Evolutionary conservation across 2,329 filamentous ascomycete genomes (phyloP).

Genomic region (Diaporthe velutina): DNA sequence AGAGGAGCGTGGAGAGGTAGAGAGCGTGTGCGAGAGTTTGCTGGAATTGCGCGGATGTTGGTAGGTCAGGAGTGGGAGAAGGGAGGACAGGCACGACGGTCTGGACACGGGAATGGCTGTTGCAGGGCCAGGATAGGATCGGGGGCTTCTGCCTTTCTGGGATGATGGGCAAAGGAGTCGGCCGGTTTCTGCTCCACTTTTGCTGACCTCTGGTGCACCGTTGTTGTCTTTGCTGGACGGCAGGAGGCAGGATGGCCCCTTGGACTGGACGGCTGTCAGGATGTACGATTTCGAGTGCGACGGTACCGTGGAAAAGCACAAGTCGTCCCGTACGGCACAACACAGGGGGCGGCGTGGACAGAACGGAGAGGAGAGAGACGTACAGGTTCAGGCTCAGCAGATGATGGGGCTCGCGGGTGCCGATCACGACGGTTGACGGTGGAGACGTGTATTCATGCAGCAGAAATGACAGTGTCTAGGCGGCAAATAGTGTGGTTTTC

Average conservation of each 20-base stretch:
- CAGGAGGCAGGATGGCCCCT: constrained; percentile 28
- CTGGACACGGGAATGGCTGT: constrained; percentile 27
- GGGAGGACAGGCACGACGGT: constrained; percentile 21
- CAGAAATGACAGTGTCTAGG: constrained; percentile 33
- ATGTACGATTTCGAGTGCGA: neutral
- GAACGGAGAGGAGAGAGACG: neutral
- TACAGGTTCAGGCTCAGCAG: neutral
- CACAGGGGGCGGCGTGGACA: constrained; percentile 6
- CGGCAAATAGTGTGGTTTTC: constrained; percentile 28
- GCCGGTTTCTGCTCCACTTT: constrained; percentile 36
- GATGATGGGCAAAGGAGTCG: constrained; percentile 32
- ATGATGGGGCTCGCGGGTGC: constrained; percentile 21
- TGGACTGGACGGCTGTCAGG: constrained; percentile 15
- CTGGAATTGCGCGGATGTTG: neutral
- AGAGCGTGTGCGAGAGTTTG: constrained; percentile 25
- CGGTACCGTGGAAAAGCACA: constrained; percentile 7
- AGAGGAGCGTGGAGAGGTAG: constrained; percentile 14
- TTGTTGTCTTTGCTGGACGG: constrained; percentile 10
- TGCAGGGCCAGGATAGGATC: constrained; percentile 29
- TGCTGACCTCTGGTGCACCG: constrained; percentile 11
- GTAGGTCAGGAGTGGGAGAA: constrained; percentile 32
- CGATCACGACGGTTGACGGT: constrained; percentile 23
- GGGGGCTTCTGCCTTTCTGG: constrained; percentile 33
- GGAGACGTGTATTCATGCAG: constrained; percentile 27
- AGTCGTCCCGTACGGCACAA: neutral